Percentiles rank a stretch among this genome's conserved stretches.
These are phyloP conservation scores for Pythium rhizo-oryzae DNA, from an alignment of 352 stramenopile species.

Conservation along the genomic window DNA sequence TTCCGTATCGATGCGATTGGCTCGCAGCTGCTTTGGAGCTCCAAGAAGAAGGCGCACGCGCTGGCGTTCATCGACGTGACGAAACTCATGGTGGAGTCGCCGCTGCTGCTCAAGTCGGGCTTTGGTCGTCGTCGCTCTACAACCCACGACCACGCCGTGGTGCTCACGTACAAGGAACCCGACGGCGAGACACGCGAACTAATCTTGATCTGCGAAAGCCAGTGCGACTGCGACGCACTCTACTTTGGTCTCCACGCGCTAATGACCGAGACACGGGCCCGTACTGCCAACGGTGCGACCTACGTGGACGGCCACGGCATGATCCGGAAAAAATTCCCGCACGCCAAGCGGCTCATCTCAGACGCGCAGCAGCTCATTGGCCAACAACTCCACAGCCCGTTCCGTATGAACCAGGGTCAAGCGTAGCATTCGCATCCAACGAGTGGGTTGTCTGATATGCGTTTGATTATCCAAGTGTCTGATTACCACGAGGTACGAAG, in stretches of 20 bases:
- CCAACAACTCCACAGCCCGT: conserved; percentile 31
- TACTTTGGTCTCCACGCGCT: conserved; percentile 54
- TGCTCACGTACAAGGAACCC: conserved; percentile 35
- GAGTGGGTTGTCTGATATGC: neutral
- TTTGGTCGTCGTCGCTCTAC: conserved; percentile 32
- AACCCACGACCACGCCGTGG: conserved; percentile 38
- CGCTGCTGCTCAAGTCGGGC: conserved; percentile 37
- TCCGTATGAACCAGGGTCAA: conserved; percentile 28
- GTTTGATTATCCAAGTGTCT: conserved; percentile 7
- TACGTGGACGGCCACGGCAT: conserved; percentile 67
- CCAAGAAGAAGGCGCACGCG: conserved; percentile 45
- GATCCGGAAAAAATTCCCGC: conserved; percentile 63
- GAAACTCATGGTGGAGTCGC: conserved; percentile 47
- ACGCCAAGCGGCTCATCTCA: conserved; percentile 63
- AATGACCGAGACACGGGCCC: conserved; percentile 41
- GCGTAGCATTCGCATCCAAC: conserved; percentile 7
- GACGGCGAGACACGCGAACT: conserved; percentile 34
- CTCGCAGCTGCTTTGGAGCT: conserved; percentile 64
- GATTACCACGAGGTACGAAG: too few relatives aligned
- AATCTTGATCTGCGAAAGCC: conserved; percentile 65
- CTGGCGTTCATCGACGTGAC: conserved; percentile 53
- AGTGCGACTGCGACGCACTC: conserved; percentile 60
- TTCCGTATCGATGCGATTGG: conserved; percentile 65
- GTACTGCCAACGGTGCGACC: conserved; percentile 47
- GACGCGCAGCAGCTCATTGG: conserved; percentile 53